A percentile compares a stretch with the other conserved stretches of the same genome.
phyloP scores from a whole-genome alignment of 2,329 filamentous ascomycete genomes.

The Phyllosticta citrichinensis region DNA sequence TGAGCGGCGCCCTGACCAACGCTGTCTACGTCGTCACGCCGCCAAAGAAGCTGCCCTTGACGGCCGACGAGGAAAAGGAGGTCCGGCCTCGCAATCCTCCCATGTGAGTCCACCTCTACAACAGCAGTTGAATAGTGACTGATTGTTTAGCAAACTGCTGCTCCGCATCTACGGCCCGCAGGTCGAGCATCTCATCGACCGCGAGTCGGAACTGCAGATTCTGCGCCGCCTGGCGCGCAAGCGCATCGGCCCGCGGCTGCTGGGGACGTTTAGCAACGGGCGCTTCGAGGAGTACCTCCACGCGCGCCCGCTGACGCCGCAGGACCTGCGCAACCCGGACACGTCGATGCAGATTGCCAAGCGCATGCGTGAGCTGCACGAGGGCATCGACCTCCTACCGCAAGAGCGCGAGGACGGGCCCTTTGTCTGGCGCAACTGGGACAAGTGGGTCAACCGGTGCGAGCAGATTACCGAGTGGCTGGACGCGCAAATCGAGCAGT shows the following conservation, averaged over 20 bases:
- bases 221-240: slow-evolving; percentile 78
- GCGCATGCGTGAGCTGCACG: slow-evolving; percentile 91
- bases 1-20: slow-evolving; percentile 91
- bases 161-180: slow-evolving; percentile 90
- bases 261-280: slow-evolving; percentile 89
- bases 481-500: slow-evolving; percentile 46
- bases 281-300: slow-evolving; percentile 94
- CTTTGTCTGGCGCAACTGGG: slow-evolving; percentile 86
- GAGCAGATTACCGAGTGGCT: slow-evolving; percentile 50
- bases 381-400: slow-evolving; percentile 77
- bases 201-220: slow-evolving; percentile 80
- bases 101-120: slow-evolving; percentile 33
- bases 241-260: slow-evolving; percentile 80
- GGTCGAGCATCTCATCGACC: slow-evolving; percentile 90
- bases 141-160: slow-evolving; percentile 56
- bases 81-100: slow-evolving; percentile 38
- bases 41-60: slow-evolving; percentile 49
- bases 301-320: slow-evolving; percentile 66
- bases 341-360: slow-evolving; percentile 92
- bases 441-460: slow-evolving; percentile 70
- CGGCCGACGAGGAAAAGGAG: slow-evolving; percentile 30
- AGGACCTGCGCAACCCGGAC: slow-evolving; percentile 67
- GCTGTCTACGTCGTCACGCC: slow-evolving; percentile 91
- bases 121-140: not conserved
- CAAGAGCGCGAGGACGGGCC: slow-evolving; percentile 70